These are phyloP conservation scores for Flaveria trinervia DNA, from an alignment of 129 eudicot species.

Conservation along the genomic window DNA sequence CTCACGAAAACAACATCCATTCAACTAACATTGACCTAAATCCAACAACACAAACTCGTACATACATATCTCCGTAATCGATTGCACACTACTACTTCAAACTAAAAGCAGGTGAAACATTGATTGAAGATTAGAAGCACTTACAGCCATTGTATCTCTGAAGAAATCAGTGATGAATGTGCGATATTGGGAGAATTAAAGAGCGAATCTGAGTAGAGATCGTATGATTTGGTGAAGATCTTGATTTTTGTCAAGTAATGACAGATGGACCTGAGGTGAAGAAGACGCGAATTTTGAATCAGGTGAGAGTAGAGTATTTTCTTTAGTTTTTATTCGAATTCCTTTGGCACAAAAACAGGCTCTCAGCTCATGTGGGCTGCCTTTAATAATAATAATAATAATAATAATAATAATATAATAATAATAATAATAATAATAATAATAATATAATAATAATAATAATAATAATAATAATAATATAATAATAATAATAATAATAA, in stretches of 20 bases:
- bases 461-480: not conserved
- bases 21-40: slow-evolving; percentile 30
- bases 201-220: slow-evolving; percentile 21
- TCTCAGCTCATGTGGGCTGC: slow-evolving; percentile 18
- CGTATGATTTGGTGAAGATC: slow-evolving; percentile 16
- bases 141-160: slow-evolving; percentile 27
- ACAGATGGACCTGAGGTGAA: slow-evolving; percentile 29
- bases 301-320: not conserved
- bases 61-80: not conserved
- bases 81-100: too few relatives aligned
- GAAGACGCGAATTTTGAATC: slow-evolving; percentile 17
- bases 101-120: too few relatives aligned
- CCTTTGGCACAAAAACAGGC: slow-evolving; percentile 20
- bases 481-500: not conserved
- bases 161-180: not conserved
- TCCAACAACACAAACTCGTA: slow-evolving; percentile 4
- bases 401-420: too few relatives aligned
- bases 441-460: too few relatives aligned
- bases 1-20: not conserved
- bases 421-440: too few relatives aligned
- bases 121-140: slow-evolving; percentile 17
- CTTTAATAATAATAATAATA: not conserved
- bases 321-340: slow-evolving; percentile 16
- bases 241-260: slow-evolving; percentile 23
- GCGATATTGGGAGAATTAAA: slow-evolving; percentile 22